Evolutionary conservation across 2,329 filamentous ascomycete species (phyloP), one percentile per base, ranked within the genome.

Genomic region (Aciculosporium take): DNA sequence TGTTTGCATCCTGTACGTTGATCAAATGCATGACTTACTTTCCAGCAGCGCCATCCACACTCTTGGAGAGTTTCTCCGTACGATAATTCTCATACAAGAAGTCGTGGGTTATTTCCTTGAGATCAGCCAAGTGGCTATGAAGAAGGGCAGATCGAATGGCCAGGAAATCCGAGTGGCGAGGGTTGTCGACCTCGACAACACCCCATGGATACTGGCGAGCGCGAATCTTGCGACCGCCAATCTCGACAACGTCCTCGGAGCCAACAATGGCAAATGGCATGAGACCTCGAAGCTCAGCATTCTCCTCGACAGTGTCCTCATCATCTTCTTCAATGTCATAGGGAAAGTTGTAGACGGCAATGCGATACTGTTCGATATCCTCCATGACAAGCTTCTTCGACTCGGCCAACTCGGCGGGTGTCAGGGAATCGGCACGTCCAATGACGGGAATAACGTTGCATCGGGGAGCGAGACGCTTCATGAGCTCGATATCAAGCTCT

Each of bases 351-450:
- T 98, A 98, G 51, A 98, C 89, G 36, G 91, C 91, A 54, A 98
- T 98, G 60, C 91, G 84, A 72, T 98, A 98, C 68, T 98, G 91
- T 69, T 98, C 91, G 54, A 98, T 98, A 62, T 98, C 91, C 72
- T 98, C 91, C 91, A 98, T 98, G 59, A 98, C 88, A 47, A 98
- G 77, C 75, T 96, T 98, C 79, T 98, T 98, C 53, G 89, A 96
- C 68, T 98, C 91, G 52, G 91, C 91, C 49, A 98, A 75, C 70
- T 98, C 91, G 52, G 85, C 82, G 30, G 91, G 91, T 43, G 91
- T 98, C 48, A 98, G 81, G 18, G 91, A 94, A 64, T 98, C 91
- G 60, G 91, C 91, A 65, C 95, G 94, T 59, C 91, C 91, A 62
- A 98, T 95, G 55, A 98, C 91, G 49, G 91, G 91, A 52, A 98